Percentiles rank a stretch among this genome's conserved stretches.
phyloP scores from a whole-genome alignment of 2,329 filamentous ascomycete species.

The Talaromyces sp. region DNA sequence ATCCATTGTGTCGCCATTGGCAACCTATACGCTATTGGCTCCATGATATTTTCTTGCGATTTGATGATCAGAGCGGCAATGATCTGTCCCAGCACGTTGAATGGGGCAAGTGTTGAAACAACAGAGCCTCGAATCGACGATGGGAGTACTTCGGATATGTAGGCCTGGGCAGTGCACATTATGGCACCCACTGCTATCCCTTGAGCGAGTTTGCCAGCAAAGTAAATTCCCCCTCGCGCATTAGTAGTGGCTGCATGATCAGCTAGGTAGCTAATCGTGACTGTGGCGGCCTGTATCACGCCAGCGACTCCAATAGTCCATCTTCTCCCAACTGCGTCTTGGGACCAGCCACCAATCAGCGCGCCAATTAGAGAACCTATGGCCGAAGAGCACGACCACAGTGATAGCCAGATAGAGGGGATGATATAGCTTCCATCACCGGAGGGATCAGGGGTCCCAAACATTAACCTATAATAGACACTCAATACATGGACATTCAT shows the following conservation, averaged over 20 bases:
- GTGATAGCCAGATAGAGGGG: constrained; percentile 37
- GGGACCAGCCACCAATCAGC: constrained; percentile 31
- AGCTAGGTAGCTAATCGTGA: neutral
- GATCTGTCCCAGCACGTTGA: constrained; percentile 45
- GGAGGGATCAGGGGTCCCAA: neutral
- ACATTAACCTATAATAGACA: neutral
- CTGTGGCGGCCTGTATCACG: constrained; percentile 24
- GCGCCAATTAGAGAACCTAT: constrained; percentile 34
- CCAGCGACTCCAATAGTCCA: constrained; percentile 30
- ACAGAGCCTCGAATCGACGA: constrained; percentile 41
- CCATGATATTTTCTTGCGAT: constrained; percentile 18
- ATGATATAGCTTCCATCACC: constrained; percentile 28
- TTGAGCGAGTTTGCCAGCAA: constrained; percentile 41
- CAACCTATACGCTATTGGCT: constrained; percentile 32
- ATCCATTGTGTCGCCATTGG: constrained; percentile 51
- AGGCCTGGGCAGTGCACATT: constrained; percentile 38
- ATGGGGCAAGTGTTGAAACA: constrained; percentile 45
- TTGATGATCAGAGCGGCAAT: constrained; percentile 15
- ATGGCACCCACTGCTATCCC: constrained; percentile 44
- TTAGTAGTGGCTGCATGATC: constrained; percentile 24
- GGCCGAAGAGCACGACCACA: constrained; percentile 38
- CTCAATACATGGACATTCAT: neutral
- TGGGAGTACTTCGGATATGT: constrained; percentile 47
- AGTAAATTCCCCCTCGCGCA: constrained; percentile 32
- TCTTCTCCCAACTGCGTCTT: constrained; percentile 35